Conservation (phyloP, 768 basidiomycete species). For the Kwoniella dejecticola region DNA sequence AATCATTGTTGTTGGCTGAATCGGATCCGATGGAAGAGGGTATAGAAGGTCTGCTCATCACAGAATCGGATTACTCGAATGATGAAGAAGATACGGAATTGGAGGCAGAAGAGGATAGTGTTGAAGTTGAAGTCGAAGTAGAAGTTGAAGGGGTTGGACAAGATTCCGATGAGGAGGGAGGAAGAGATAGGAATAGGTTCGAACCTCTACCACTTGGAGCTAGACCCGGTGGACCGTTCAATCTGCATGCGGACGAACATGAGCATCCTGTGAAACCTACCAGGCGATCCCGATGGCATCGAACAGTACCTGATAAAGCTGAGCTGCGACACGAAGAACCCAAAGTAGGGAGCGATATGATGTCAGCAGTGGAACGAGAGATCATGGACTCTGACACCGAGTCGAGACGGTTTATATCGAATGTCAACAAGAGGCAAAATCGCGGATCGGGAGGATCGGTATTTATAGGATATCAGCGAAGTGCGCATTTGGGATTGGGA, state of each 20-base stretch:
- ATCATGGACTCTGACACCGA: not conserved
- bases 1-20: slow-evolving; percentile 11
- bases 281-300: no score
- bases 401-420: not conserved
- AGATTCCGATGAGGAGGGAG: not conserved
- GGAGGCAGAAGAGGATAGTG: not conserved
- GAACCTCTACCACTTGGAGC: slow-evolving; percentile 19
- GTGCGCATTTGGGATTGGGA: slow-evolving; percentile 36
- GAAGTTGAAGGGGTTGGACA: not conserved
- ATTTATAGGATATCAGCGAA: slow-evolving; percentile 38
- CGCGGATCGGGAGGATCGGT: slow-evolving; percentile 26
- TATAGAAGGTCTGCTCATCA: slow-evolving; percentile 1
- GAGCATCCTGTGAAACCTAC: not conserved
- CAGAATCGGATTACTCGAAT: not conserved
- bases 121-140: slow-evolving; percentile 9
- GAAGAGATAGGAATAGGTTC: slow-evolving; percentile 6
- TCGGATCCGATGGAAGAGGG: slow-evolving; percentile 5
- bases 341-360: no score
- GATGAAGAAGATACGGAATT: slow-evolving; percentile 4
- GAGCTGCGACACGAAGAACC: no score
- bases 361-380: not conserved
- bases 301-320: no score
- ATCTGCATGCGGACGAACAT: slow-evolving; percentile 14
- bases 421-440: not conserved
- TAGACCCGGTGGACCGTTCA: slow-evolving; percentile 22